phyloP scores from a whole-genome alignment of 306 rosid genomes.

The Quercus parvula region DNA sequence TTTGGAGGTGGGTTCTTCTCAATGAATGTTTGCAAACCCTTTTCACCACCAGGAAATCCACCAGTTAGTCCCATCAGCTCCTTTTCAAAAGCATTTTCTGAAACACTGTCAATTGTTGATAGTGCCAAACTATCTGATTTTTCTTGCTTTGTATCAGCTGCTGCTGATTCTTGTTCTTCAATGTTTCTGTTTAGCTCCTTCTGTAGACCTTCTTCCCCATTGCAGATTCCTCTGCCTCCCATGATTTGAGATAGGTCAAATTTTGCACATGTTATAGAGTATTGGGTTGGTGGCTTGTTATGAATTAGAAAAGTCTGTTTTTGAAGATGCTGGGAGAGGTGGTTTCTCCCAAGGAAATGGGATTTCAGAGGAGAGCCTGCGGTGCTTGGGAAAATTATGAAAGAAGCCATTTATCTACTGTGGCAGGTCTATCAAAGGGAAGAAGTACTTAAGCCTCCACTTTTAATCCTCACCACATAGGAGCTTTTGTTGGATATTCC shows the following conservation, averaged over 20 bases:
- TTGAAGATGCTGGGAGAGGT: conserved; percentile 26
- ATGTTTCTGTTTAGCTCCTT: conserved; percentile 51
- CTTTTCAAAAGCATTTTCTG: conserved; percentile 75
- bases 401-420: conserved; percentile 48
- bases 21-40: conserved; percentile 64
- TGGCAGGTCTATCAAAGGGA: conserved; percentile 8
- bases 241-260: conserved; percentile 60
- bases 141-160: conserved; percentile 23
- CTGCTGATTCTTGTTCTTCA: conserved; percentile 19
- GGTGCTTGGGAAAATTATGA: conserved; percentile 38
- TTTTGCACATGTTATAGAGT: conserved; percentile 42
- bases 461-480: conserved; percentile 24
- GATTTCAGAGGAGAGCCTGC: conserved; percentile 47
- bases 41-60: conserved; percentile 96
- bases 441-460: background rate
- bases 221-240: conserved; percentile 92
- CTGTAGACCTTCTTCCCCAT: conserved; percentile 68
- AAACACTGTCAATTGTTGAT: conserved; percentile 5
- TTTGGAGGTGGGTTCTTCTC: conserved; percentile 78
- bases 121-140: background rate
- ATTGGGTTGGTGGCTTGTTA: conserved; percentile 11
- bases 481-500: conserved; percentile 11
- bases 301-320: conserved; percentile 29
- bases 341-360: conserved; percentile 51
- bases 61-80: conserved; percentile 93